Evolutionary conservation across 2,329 filamentous ascomycete species (phyloP), one percentile per base, ranked within the genome.

Genomic region (Phialophora verrucosa): DNA sequence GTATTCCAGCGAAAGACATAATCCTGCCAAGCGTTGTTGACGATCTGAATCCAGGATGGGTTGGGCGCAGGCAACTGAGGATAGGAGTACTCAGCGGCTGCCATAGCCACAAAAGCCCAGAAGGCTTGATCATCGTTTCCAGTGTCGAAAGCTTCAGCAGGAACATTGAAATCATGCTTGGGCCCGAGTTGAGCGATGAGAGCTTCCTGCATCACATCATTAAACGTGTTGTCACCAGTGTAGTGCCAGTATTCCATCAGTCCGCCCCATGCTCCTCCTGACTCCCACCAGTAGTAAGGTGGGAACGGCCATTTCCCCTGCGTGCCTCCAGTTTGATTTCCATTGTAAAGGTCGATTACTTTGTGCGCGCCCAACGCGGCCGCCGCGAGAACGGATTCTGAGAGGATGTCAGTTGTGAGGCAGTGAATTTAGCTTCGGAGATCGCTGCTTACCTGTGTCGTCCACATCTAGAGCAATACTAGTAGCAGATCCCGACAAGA

Each of bases 111-210:
- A 75, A 90, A 84, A 27, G 83, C 89, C 89, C 89, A 91, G 75
- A 90, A 90, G 32, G 84, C 85, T 76, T 91, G 89, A 72, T 91
- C 89, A 68, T 91, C 89, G 75, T 91, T 92, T 71, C 88, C 71
- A 44, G 70, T 68, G 59, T 73, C 68, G 59, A 74, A 74, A 38
- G 59, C 67, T 69, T 76, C 70, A 59, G 67, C 76, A 0, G 83
- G 81, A 3, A 84, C 81, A 83, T 90, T 87, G 73, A 84, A 90
- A 76, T 91, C 83, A 65, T 83, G 80, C 8, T 83, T 76, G 0
- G 84, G 83, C 1, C 88, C 88, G 80, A 83, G 75, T 85, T 88
- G 88, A 29, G 82, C 85, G 5, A 86, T 75, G 2, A 91, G 78
- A 8, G 85, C 88, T 67, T 88, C 80, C 38, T 84, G 83, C 58